phyloP scores from a whole-genome alignment of 2,329 filamentous ascomycete species.

The Cladophialophora psammophila region DNA sequence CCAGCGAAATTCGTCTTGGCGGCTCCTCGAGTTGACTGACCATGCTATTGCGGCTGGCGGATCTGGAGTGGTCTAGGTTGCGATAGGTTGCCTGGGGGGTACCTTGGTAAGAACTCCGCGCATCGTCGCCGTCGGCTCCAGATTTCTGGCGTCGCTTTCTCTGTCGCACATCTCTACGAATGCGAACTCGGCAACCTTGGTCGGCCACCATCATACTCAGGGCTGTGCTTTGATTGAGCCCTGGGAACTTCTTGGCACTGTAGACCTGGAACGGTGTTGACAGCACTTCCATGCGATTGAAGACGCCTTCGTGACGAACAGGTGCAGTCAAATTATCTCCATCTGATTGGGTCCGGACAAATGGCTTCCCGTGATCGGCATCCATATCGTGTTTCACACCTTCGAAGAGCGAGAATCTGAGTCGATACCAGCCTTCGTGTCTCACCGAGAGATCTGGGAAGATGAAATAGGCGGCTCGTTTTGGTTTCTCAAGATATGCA shows the following conservation, averaged over 20 bases:
- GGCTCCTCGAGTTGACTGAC: constrained; percentile 29
- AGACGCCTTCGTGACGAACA: constrained; percentile 65
- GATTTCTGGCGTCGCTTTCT: constrained; percentile 66
- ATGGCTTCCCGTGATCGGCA: constrained; percentile 65
- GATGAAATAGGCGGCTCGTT: constrained; percentile 86
- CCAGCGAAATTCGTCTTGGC: constrained; percentile 32
- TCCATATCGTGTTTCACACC: constrained; percentile 87
- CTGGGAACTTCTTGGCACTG: constrained; percentile 98
- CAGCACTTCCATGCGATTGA: constrained; percentile 89
- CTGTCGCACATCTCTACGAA: constrained; percentile 92
- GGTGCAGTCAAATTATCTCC: constrained; percentile 52
- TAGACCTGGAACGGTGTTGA: constrained; percentile 86
- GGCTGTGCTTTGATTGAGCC: constrained; percentile 84
- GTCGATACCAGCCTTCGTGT: constrained; percentile 90
- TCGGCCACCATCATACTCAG: constrained; percentile 92
- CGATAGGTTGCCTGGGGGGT: constrained; percentile 27
- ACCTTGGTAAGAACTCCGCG: constrained; percentile 31
- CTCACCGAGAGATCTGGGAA: constrained; percentile 96
- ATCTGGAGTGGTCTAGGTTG: constrained; percentile 32
- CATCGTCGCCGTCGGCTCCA: constrained; percentile 33
- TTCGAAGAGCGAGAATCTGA: constrained; percentile 93
- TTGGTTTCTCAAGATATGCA: constrained; percentile 90
- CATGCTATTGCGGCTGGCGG: constrained; percentile 35
- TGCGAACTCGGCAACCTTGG: constrained; percentile 95
- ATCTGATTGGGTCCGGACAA: constrained; percentile 44